These are phyloP conservation scores for Allomyces macrogynus DNA, from an alignment of 192 early-diverging fungal species.

Conservation along the genomic window DNA sequence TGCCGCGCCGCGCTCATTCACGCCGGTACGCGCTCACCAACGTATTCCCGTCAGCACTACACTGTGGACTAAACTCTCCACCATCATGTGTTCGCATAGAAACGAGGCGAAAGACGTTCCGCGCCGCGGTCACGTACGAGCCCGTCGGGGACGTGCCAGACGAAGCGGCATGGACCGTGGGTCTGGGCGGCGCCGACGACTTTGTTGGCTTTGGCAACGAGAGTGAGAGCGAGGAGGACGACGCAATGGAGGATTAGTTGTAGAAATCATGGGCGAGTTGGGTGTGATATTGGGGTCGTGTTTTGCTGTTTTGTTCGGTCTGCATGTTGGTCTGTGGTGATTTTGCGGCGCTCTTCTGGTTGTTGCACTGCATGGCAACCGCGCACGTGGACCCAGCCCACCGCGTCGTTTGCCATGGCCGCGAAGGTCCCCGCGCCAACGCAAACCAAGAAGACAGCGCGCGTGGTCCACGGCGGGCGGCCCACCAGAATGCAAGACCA, in stretches of 20 bases:
- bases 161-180: slow-evolving; percentile 20
- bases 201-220: background rate
- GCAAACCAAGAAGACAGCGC: too few species aligned
- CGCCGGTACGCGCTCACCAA: slow-evolving; percentile 16
- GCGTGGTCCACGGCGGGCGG: too few species aligned
- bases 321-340: too few species aligned
- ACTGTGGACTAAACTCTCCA: background rate
- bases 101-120: slow-evolving; percentile 23
- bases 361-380: too few species aligned
- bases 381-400: too few species aligned
- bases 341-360: too few species aligned
- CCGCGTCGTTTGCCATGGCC: too few species aligned
- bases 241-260: background rate
- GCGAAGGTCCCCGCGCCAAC: too few species aligned
- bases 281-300: too few species aligned
- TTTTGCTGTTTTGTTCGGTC: too few species aligned
- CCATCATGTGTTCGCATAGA: slow-evolving; percentile 8
- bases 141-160: slow-evolving; percentile 14
- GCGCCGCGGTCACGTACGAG: slow-evolving; percentile 20
- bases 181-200: slow-evolving; percentile 1
- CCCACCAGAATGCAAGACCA: too few species aligned
- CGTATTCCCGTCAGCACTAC: background rate
- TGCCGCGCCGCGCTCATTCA: slow-evolving; percentile 30
- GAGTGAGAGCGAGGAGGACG: background rate
- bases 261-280: too few species aligned